Evolutionary conservation across 2,329 filamentous ascomycete species (phyloP).

Genomic region (Apiospora arundinis): DNA sequence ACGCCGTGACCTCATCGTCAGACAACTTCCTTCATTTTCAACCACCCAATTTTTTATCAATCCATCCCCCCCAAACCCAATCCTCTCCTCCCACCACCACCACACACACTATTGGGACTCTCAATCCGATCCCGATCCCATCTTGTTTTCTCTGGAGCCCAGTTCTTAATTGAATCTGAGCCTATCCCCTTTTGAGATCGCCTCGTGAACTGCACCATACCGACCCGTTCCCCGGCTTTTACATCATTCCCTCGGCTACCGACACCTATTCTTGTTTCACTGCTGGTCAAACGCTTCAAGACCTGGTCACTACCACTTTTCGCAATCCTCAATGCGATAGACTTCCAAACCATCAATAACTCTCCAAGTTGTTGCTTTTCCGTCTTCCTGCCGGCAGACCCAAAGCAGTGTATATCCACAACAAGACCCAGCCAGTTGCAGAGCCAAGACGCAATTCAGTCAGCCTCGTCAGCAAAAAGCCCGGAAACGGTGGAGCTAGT

Average conservation of each 20-base stretch:
- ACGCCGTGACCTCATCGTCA: constrained; percentile 23
- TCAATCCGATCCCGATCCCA: constrained; percentile 17
- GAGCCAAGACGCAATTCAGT: constrained; percentile 1
- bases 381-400: not conserved
- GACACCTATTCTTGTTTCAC: constrained; percentile 21
- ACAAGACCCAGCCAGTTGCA: not conserved
- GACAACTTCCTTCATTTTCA: constrained; percentile 12
- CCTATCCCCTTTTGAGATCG: constrained; percentile 23
- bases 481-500: constrained; percentile 1
- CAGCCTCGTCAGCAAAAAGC: not conserved
- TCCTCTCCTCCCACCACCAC: not conserved
- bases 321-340: not conserved
- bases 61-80: not conserved
- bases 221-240: constrained; percentile 4
- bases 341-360: not conserved
- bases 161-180: constrained; percentile 45
- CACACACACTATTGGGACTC: not conserved
- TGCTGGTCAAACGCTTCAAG: constrained; percentile 22
- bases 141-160: constrained; percentile 28
- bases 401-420: not conserved
- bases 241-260: constrained; percentile 21
- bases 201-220: constrained; percentile 9
- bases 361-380: not conserved
- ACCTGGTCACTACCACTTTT: constrained; percentile 1
- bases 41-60: constrained; percentile 5